phyloP scores from a whole-genome alignment of 768 basidiomycete genomes.

The Trametopsis cervina region DNA sequence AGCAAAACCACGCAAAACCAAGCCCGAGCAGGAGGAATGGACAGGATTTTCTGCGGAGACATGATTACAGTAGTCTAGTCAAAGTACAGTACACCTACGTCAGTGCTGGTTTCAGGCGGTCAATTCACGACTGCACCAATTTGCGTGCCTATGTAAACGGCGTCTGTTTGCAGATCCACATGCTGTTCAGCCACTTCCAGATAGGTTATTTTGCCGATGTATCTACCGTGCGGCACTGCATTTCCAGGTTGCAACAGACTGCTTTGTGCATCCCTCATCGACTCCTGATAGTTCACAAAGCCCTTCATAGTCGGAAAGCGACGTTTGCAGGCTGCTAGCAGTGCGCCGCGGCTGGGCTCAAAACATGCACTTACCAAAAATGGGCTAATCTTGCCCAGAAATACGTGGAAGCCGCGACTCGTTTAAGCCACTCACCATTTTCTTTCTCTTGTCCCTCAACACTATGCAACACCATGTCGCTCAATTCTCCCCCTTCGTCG shows the following conservation, averaged over 20 bases:
- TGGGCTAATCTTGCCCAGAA: slow-evolving; percentile 4
- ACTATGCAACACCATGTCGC: slow-evolving; percentile 11
- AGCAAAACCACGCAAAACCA: slow-evolving; percentile 32
- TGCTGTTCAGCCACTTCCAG: too few relatives aligned
- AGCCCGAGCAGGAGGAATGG: slow-evolving; percentile 32
- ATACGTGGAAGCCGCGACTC: slow-evolving; percentile 7
- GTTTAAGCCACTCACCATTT: slow-evolving; percentile 1
- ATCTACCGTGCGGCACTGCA: too few relatives aligned
- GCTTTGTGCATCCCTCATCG: too few relatives aligned
- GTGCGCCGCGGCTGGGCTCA: neutral
- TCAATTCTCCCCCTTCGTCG: slow-evolving; percentile 23
- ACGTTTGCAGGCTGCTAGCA: neutral
- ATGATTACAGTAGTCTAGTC: too few relatives aligned
- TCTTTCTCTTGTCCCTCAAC: slow-evolving; percentile 5
- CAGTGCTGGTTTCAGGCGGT: too few relatives aligned
- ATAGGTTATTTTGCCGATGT: too few relatives aligned
- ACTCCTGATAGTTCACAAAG: neutral
- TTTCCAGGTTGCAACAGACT: too few relatives aligned
- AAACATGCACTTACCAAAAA: slow-evolving; percentile 4
- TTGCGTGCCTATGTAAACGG: too few relatives aligned
- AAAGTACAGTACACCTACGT: too few relatives aligned
- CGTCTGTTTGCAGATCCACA: too few relatives aligned
- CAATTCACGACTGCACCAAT: too few relatives aligned
- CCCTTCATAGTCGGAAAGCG: neutral
- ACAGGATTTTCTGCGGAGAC: slow-evolving; percentile 24